Conservation (phyloP, 306 rosid species). For the Begonia peltatifolia region DNA sequence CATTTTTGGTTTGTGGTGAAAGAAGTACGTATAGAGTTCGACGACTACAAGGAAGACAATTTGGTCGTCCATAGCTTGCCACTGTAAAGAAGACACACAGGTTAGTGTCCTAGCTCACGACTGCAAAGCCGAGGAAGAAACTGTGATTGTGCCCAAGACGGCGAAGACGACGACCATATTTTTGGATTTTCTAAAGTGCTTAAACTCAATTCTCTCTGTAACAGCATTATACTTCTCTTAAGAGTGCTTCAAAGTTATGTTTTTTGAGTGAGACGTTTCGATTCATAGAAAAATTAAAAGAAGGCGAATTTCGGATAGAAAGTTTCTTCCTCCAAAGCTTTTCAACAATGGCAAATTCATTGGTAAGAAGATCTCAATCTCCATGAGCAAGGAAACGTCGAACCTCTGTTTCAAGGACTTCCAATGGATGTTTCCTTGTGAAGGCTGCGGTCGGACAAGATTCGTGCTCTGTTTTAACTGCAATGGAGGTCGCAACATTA, state of each 20-base stretch:
- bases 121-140: too few relatives aligned
- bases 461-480: conserved; percentile 65
- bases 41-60: too few relatives aligned
- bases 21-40: too few relatives aligned
- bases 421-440: conserved; percentile 47
- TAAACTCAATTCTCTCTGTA: conserved; percentile 17
- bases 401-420: conserved; percentile 37
- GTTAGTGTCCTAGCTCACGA: too few relatives aligned
- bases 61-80: too few relatives aligned
- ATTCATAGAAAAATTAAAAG: conserved; percentile 65
- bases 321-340: conserved; percentile 59
- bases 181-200: too few relatives aligned
- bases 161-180: too few relatives aligned
- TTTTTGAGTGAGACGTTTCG: conserved; percentile 61
- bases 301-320: conserved; percentile 37
- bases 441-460: conserved; percentile 59
- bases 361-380: conserved; percentile 51
- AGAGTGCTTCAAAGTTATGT: conserved; percentile 56
- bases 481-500: conserved; percentile 52
- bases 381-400: conserved; percentile 67
- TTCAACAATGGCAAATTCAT: conserved; percentile 62
- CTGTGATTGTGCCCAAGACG: too few relatives aligned
- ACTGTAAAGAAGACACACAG: too few relatives aligned
- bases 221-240: conserved; percentile 46
- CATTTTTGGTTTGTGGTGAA: too few relatives aligned